A percentile compares a stretch with the other conserved stretches of the same genome.
Conservation (phyloP, 2,329 filamentous ascomycete genomes). For the Pyricularia sp. region DNA sequence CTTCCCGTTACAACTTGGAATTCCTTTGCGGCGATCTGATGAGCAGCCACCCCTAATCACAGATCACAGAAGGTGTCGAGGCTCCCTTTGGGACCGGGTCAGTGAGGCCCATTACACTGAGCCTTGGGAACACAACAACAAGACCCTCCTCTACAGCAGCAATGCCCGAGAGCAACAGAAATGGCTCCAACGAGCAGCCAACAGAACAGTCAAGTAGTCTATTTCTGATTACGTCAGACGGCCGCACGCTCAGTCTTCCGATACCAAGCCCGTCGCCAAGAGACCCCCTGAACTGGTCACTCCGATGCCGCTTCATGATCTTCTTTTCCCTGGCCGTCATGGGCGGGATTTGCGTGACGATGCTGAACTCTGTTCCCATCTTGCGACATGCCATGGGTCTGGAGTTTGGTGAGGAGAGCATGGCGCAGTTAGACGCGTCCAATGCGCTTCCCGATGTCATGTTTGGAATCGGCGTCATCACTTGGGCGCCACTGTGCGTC, state of each 20-base stretch:
- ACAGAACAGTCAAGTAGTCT: slow-evolving; percentile 14
- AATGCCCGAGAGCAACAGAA: background rate
- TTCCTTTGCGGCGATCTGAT: background rate
- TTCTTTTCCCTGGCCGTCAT: background rate
- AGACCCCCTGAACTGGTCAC: slow-evolving; percentile 20
- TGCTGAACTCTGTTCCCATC: background rate
- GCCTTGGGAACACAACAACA: background rate
- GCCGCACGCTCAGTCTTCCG: slow-evolving; percentile 19
- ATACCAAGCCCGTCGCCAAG: slow-evolving; percentile 19
- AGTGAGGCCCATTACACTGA: background rate
- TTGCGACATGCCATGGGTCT: background rate
- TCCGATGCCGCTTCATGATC: slow-evolving; percentile 8
- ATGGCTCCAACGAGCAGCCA: background rate
- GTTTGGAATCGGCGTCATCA: slow-evolving; percentile 23
- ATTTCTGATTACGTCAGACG: slow-evolving; percentile 21
- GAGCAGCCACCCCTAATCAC: background rate
- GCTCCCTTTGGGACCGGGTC: background rate
- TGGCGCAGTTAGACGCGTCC: background rate
- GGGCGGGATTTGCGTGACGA: too few relatives aligned
- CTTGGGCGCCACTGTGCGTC: slow-evolving; percentile 26
- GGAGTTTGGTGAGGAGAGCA: background rate
- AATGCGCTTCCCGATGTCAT: slow-evolving; percentile 15
- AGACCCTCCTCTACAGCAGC: background rate
- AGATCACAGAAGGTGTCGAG: background rate
- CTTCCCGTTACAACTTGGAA: too few relatives aligned